Evolutionary conservation across 2,329 filamentous ascomycete genomes (phyloP), one percentile per base, ranked within the genome.

Genomic region (Ophiostoma sp.): DNA sequence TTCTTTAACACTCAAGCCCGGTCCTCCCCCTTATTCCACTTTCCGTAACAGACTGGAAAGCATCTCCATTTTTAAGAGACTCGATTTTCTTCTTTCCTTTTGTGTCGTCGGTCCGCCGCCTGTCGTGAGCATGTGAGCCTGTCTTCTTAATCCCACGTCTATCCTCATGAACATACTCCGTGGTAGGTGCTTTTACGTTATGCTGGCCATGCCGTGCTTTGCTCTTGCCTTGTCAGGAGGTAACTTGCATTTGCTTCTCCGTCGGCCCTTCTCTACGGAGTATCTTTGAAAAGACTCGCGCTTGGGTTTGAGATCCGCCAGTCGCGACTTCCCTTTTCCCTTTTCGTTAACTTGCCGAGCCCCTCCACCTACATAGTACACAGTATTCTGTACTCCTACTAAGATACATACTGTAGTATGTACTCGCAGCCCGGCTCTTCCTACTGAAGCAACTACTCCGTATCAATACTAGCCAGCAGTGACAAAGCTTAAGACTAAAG

Each of bases 271-370:
- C 17, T 48, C 17, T n/a, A n/a, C n/a, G n/a, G n/a, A n/a, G n/a
- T n/a, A 48, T 48, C 27, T 3, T 48, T 10, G 6, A 2, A 48
- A 48, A 48, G 5, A n/a, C 17, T n/a, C 4, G 17, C n/a, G 17
- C 44, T 48, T 20, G 44, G 20, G 41, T 7, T 48, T 48, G 44
- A 48, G 15, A 48, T 48, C n/a, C n/a, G 23, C 52, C 23, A 57
- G 52, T 57, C 52, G 33, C 35, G 27, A 52, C 54, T 48, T 48
- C 52, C 69, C 67, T 44, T 48, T 48, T 48, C 52, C 69, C 67
- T 44, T 48, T 35, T 41, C 17, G 64, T 68, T 68, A 68, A 71
- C 67, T 64, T 71, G 65, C 65, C 65, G 65, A 23, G 27, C 13
- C 65, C 65, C 27, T 20, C 33, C 15, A 27, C 27, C 27, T 31